Evolutionary conservation across 2,329 filamentous ascomycete genomes (phyloP).

Genomic region (Xylariaceae sp.): DNA sequence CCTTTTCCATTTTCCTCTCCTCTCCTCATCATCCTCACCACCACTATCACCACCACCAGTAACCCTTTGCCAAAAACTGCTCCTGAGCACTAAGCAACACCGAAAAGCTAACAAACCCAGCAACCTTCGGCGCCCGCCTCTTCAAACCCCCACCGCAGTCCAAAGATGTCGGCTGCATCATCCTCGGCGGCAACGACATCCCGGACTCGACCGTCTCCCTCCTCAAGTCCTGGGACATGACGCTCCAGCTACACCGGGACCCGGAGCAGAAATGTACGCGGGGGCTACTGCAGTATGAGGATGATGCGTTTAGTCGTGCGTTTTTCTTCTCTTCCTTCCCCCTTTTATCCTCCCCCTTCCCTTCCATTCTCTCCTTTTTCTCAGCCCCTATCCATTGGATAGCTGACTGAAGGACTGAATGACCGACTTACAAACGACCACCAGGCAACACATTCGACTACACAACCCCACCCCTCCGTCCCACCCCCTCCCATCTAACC

Average conservation of each 20-base stretch:
- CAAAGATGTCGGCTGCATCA: constrained; percentile 9
- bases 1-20: too few relatives aligned
- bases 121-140: constrained; percentile 12
- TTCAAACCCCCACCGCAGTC: constrained; percentile 5
- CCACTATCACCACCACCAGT: neutral
- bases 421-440: neutral
- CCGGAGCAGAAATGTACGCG: constrained; percentile 7
- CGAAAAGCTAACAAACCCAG: constrained; percentile 2
- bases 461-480: constrained; percentile 5
- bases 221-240: constrained; percentile 12
- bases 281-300: constrained; percentile 12
- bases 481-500: neutral
- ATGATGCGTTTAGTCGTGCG: constrained; percentile 10
- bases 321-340: neutral
- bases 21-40: neutral
- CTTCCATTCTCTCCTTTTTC: neutral
- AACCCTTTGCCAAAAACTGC: neutral
- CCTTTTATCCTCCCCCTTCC: neutral
- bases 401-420: neutral
- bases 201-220: constrained; percentile 3
- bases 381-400: neutral
- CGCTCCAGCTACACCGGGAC: neutral
- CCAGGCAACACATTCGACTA: constrained; percentile 12
- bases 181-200: constrained; percentile 9
- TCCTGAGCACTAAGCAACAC: too few relatives aligned